Conservation (phyloP, 108 stramenopile species). For the Heterococcus sp. region DNA sequence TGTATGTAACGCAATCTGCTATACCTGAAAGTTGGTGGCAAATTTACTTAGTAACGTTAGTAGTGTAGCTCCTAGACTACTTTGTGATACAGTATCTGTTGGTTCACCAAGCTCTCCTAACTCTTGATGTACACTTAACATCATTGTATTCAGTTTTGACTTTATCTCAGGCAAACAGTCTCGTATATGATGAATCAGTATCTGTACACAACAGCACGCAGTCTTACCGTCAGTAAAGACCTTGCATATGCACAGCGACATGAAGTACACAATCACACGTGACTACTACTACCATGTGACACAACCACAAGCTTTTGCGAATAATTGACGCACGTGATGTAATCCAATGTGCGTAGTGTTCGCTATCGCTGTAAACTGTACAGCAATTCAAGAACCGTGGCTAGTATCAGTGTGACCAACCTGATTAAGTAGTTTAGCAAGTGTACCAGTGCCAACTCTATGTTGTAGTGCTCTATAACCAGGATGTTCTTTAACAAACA, state of each 20-base stretch:
- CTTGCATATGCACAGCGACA: too few species aligned
- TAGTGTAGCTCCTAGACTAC: slow-evolving; percentile 70
- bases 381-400: too few species aligned
- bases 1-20: too few species aligned
- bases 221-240: too few species aligned
- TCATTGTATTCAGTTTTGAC: slow-evolving; percentile 49
- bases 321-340: too few species aligned
- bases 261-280: too few species aligned
- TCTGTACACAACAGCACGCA: too few species aligned
- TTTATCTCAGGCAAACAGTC: slow-evolving; percentile 94
- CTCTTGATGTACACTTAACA: slow-evolving; percentile 38
- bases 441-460: slow-evolving; percentile 55
- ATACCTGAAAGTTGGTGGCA: neutral
- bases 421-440: slow-evolving; percentile 68
- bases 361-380: too few species aligned
- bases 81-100: slow-evolving; percentile 41
- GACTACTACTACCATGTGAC: too few species aligned
- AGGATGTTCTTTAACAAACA: slow-evolving; percentile 86
- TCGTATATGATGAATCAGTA: slow-evolving; percentile 94
- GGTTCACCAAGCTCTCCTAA: slow-evolving; percentile 46
- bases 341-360: too few species aligned
- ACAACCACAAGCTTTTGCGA: too few species aligned
- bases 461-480: slow-evolving; percentile 63
- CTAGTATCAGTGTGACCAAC: too few species aligned
- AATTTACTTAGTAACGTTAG: slow-evolving; percentile 64